Evolutionary conservation across 192 early-diverging fungal species (phyloP).

Genomic region (Linnemannia elongata): DNA sequence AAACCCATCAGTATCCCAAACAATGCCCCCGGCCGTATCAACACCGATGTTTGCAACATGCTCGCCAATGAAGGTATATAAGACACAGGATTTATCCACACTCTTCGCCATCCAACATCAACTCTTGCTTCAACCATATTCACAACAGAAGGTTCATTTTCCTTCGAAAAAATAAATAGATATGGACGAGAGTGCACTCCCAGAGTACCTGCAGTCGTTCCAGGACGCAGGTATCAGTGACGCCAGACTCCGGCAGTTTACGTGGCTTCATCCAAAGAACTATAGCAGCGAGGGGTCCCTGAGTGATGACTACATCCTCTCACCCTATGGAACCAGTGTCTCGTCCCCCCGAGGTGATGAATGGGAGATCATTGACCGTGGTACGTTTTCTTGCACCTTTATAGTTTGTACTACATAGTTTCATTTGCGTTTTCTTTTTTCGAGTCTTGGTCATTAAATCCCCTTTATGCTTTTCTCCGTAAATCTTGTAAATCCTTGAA

Average conservation of each 20-base stretch:
- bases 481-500: not conserved
- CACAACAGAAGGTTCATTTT: not conserved
- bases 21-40: not conserved
- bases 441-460: not conserved
- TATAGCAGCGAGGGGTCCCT: conserved; percentile 38
- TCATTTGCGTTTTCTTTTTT: not conserved
- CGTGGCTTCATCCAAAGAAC: conserved; percentile 45
- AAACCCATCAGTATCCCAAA: not conserved
- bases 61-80: not conserved
- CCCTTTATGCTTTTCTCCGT: not conserved
- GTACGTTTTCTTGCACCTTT: not conserved
- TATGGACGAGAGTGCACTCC: not conserved
- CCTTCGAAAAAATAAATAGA: not conserved
- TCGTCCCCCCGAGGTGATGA: conserved; percentile 53
- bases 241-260: conserved; percentile 30
- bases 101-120: not conserved
- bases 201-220: conserved; percentile 36
- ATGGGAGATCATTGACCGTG: conserved; percentile 44
- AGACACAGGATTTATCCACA: not conserved
- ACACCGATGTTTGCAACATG: not conserved
- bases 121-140: not conserved
- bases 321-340: conserved; percentile 41
- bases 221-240: conserved; percentile 41
- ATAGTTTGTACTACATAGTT: not conserved
- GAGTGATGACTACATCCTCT: conserved; percentile 34